Percentiles rank a stretch among this genome's conserved stretches.
Evolutionary conservation across 1,284 basidiomycete species (phyloP).

Genomic region (Austroboletus novae-zelandiae): DNA sequence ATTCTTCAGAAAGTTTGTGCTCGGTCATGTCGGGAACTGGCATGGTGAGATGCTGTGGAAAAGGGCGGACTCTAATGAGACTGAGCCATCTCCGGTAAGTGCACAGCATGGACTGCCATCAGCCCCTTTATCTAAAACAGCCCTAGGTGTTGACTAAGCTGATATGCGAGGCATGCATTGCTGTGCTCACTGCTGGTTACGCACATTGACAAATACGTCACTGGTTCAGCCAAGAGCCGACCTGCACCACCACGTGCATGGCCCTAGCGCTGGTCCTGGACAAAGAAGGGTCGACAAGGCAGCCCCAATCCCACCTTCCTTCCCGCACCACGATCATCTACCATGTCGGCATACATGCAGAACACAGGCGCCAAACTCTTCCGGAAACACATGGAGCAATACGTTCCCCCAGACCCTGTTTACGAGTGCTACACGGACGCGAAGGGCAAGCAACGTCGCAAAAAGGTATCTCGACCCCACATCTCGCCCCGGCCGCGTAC

Average conservation of each 20-base stretch:
- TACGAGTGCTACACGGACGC: slow-evolving; percentile 75
- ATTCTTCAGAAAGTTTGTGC: slow-evolving; percentile 50
- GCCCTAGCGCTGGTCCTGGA: background rate
- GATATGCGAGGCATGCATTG: background rate
- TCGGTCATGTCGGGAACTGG: slow-evolving; percentile 7
- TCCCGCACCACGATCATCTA: background rate
- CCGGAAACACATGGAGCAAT: slow-evolving; percentile 58
- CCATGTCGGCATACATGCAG: slow-evolving; percentile 41
- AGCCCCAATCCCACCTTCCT: background rate
- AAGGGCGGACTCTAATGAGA: background rate
- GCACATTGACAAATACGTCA: too few relatives aligned
- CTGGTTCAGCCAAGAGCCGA: too few relatives aligned
- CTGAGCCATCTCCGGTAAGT: background rate
- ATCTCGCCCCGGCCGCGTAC: background rate
- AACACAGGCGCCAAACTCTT: slow-evolving; percentile 60
- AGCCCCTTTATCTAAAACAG: background rate
- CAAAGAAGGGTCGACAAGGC: background rate
- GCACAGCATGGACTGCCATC: background rate
- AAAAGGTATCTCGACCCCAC: slow-evolving; percentile 48
- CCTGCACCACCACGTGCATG: background rate
- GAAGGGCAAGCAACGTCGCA: slow-evolving; percentile 64
- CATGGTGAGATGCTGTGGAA: slow-evolving; percentile 10
- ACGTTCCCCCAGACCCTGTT: slow-evolving; percentile 72
- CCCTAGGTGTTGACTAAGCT: background rate
- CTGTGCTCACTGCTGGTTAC: slow-evolving; percentile 5